Evolutionary conservation across 2,329 filamentous ascomycete species (phyloP).

Genomic region (Microdochium trichocladiopsis): DNA sequence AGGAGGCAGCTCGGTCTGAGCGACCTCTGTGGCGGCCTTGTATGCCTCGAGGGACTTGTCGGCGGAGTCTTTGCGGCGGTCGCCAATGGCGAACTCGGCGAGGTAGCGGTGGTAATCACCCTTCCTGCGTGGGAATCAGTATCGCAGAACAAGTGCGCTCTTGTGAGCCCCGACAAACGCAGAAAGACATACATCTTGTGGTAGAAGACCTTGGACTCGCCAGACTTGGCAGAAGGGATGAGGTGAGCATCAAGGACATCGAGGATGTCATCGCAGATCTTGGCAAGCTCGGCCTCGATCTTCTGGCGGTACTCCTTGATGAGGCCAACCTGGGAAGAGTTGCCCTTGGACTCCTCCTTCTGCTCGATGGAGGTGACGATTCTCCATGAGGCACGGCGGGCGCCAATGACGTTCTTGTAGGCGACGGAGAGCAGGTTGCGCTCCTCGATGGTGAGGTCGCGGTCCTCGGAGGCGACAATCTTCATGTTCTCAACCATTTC

Average conservation of each 20-base stretch:
- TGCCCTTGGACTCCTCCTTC: slow-evolving; percentile 99
- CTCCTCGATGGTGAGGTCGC: slow-evolving; percentile 84
- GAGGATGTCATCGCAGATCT: slow-evolving; percentile 97
- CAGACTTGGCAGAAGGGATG: slow-evolving; percentile 87
- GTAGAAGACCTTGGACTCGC: slow-evolving; percentile 99
- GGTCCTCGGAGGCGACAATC: slow-evolving; percentile 84
- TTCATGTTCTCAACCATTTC: slow-evolving; percentile 99
- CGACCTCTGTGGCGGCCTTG: slow-evolving; percentile 98
- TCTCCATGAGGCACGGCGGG: slow-evolving; percentile 94
- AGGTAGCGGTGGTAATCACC: slow-evolving; percentile 96
- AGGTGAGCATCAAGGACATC: slow-evolving; percentile 90
- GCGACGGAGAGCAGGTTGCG: slow-evolving; percentile 96
- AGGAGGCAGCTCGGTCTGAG: slow-evolving; percentile 93
- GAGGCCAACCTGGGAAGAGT: slow-evolving; percentile 77
- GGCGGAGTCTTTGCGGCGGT: slow-evolving; percentile 67
- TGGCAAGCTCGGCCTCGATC: slow-evolving; percentile 93
- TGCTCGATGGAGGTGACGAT: slow-evolving; percentile 98
- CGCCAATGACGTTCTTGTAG: slow-evolving; percentile 99
- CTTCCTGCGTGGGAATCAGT: slow-evolving; percentile 57
- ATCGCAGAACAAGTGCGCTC: slow-evolving; percentile 20
- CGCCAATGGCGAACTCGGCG: slow-evolving; percentile 81
- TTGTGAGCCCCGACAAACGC: neutral
- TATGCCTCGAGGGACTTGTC: slow-evolving; percentile 72
- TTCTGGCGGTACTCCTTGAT: slow-evolving; percentile 99
- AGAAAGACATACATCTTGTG: slow-evolving; percentile 84